Evolutionary conservation across 257 asterid genomes (phyloP).

Genomic region (Euphrasia confusa): DNA sequence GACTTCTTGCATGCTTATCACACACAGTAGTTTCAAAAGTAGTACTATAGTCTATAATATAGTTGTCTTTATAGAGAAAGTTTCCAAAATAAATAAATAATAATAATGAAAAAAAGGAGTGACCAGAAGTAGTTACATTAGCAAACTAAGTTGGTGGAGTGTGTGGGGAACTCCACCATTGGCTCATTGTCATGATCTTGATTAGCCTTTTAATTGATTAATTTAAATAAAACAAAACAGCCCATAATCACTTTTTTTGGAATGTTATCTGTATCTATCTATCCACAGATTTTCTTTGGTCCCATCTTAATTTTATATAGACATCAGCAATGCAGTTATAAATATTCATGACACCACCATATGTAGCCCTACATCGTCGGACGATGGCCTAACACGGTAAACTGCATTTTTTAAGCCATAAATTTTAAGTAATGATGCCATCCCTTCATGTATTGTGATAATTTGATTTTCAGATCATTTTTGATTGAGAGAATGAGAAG

Average conservation of each 20-base stretch:
- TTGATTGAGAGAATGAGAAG: not conserved
- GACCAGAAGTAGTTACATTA: constrained; percentile 39
- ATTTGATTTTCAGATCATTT: not conserved
- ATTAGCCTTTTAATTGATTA: not conserved
- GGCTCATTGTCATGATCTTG: not conserved
- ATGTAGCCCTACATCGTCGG: too few relatives aligned
- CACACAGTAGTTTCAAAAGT: not conserved
- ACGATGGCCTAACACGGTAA: too few relatives aligned
- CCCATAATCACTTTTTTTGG: not conserved
- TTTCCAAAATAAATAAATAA: constrained; percentile 13
- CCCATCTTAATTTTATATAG: too few relatives aligned
- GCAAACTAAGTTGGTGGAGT: constrained; percentile 24
- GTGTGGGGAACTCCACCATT: constrained; percentile 7
- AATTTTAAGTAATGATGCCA: not conserved
- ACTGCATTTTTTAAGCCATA: too few relatives aligned
- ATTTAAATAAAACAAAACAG: not conserved
- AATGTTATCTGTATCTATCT: not conserved
- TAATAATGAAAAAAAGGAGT: not conserved
- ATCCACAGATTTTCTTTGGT: not conserved
- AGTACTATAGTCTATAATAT: not conserved
- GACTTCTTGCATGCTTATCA: constrained; percentile 33
- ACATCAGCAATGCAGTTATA: too few relatives aligned
- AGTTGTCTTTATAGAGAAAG: constrained; percentile 28
- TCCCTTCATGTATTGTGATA: not conserved
- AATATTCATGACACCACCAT: too few relatives aligned